Percentiles rank a stretch among this genome's conserved stretches.
These are phyloP conservation scores for Ceratobasidium papillatum DNA, from an alignment of 1,284 basidiomycete genomes.

Conservation along the genomic window DNA sequence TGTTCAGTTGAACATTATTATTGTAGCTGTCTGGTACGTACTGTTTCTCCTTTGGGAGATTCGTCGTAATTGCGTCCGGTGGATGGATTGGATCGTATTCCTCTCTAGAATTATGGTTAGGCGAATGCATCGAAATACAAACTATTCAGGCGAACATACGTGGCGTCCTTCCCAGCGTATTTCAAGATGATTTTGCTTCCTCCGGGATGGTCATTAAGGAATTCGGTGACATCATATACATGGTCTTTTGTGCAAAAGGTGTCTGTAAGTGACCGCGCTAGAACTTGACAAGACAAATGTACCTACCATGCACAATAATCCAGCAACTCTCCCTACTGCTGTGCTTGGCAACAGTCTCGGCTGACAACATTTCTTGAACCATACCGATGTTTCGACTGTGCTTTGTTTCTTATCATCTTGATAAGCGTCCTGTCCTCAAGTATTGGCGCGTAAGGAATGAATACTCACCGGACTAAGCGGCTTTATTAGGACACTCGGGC, in stretches of 20 bases:
- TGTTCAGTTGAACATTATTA: constrained; percentile 41
- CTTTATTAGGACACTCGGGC: not conserved
- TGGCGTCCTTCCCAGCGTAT: constrained; percentile 81
- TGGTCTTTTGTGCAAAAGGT: constrained; percentile 58
- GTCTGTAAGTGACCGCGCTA: constrained; percentile 21
- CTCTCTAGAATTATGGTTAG: constrained; percentile 54
- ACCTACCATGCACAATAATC: constrained; percentile 86
- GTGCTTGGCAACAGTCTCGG: constrained; percentile 72
- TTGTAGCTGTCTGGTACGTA: constrained; percentile 52
- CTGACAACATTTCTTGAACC: constrained; percentile 44
- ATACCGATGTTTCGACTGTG: not conserved
- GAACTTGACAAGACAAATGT: constrained; percentile 24
- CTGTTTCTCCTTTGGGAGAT: constrained; percentile 82
- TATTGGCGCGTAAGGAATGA: not conserved
- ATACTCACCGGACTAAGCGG: not conserved
- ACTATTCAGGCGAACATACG: constrained; percentile 54
- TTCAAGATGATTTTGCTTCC: constrained; percentile 71
- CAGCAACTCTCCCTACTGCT: constrained; percentile 79
- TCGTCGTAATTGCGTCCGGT: constrained; percentile 83
- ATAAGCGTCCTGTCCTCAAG: not conserved
- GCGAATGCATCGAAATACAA: not conserved
- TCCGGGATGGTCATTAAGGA: constrained; percentile 77
- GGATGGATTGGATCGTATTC: constrained; percentile 91
- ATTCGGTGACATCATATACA: constrained; percentile 81
- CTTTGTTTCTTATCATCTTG: not conserved